phyloP scores from a whole-genome alignment of 768 basidiomycete species.

The Auriscalpium vulgare region DNA sequence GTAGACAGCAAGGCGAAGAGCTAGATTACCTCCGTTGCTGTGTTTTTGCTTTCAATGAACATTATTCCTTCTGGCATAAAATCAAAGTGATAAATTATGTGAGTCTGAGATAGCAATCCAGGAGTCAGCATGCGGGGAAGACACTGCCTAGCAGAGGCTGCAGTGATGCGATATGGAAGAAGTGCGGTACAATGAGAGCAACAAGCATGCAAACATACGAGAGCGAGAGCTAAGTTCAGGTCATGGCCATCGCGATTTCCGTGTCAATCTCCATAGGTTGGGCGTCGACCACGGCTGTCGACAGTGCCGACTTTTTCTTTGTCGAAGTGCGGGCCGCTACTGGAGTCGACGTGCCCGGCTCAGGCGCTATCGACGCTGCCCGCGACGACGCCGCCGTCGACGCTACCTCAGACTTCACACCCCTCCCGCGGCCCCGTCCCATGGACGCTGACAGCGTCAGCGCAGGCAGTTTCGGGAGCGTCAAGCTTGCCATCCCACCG shows the following conservation, averaged over 20 bases:
- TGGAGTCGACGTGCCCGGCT: not conserved
- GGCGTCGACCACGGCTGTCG: conserved; percentile 8
- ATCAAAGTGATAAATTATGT: not conserved
- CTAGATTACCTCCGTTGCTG: conserved; percentile 1
- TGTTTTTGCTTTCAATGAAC: not conserved
- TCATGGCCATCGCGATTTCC: conserved; percentile 6
- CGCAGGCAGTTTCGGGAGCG: conserved; percentile 11
- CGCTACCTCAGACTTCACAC: conserved; percentile 11
- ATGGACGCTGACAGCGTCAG: conserved; percentile 5
- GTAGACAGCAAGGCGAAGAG: conserved; percentile 7
- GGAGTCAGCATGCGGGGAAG: not conserved
- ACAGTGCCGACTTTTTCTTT: conserved; percentile 10
- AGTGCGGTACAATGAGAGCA: not conserved
- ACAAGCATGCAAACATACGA: not conserved
- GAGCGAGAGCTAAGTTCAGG: not conserved
- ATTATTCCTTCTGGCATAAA: conserved; percentile 1
- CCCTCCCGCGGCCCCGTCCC: conserved; percentile 5
- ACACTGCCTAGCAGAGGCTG: not conserved
- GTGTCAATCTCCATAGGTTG: conserved; percentile 5
- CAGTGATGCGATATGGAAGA: not conserved
- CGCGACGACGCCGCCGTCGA: conserved; percentile 16
- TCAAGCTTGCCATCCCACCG: not conserved
- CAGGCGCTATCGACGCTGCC: conserved; percentile 11
- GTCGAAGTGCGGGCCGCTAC: conserved; percentile 6
- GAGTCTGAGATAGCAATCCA: not conserved